Percentiles rank a stretch among this genome's conserved stretches.
Evolutionary conservation across 495 filamentous ascomycete genomes (phyloP).

Genomic region (Penicillium cataractarum): DNA sequence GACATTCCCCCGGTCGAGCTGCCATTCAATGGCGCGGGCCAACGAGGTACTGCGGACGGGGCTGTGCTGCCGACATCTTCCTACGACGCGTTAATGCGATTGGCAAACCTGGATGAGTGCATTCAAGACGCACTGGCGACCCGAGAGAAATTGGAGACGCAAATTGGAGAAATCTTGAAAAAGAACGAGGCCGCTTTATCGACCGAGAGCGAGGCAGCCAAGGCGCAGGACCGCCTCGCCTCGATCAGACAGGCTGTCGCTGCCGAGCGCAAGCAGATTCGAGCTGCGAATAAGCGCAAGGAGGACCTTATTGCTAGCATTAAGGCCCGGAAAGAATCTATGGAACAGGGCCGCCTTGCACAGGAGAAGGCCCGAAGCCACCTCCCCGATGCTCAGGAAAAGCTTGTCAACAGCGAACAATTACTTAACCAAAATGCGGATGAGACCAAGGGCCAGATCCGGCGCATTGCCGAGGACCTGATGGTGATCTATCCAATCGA

Average conservation of each 20-base stretch:
- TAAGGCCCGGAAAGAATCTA: slow-evolving; percentile 64
- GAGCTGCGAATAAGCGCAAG: slow-evolving; percentile 59
- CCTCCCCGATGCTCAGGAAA: slow-evolving; percentile 57
- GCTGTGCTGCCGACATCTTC: slow-evolving; percentile 66
- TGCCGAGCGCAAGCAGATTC: slow-evolving; percentile 65
- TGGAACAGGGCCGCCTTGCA: slow-evolving; percentile 60
- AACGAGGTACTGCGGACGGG: slow-evolving; percentile 35
- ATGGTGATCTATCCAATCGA: slow-evolving; percentile 77
- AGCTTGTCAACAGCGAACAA: slow-evolving; percentile 57
- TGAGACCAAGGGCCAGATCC: slow-evolving; percentile 75
- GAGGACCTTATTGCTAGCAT: slow-evolving; percentile 69
- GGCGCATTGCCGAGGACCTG: slow-evolving; percentile 84
- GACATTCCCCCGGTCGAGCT: slow-evolving; percentile 55
- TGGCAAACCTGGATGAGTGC: slow-evolving; percentile 88
- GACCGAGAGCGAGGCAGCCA: slow-evolving; percentile 55
- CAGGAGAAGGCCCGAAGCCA: slow-evolving; percentile 56
- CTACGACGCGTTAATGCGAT: slow-evolving; percentile 87
- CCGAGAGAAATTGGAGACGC: slow-evolving; percentile 68
- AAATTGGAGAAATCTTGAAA: slow-evolving; percentile 76
- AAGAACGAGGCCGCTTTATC: slow-evolving; percentile 49
- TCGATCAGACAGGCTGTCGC: slow-evolving; percentile 63
- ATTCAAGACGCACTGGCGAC: slow-evolving; percentile 89
- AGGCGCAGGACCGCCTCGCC: slow-evolving; percentile 64
- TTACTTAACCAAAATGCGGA: slow-evolving; percentile 59
- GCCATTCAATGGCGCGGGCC: slow-evolving; percentile 22